Evolutionary conservation across 306 rosid species (phyloP).

Genomic region (Fagus crenata): DNA sequence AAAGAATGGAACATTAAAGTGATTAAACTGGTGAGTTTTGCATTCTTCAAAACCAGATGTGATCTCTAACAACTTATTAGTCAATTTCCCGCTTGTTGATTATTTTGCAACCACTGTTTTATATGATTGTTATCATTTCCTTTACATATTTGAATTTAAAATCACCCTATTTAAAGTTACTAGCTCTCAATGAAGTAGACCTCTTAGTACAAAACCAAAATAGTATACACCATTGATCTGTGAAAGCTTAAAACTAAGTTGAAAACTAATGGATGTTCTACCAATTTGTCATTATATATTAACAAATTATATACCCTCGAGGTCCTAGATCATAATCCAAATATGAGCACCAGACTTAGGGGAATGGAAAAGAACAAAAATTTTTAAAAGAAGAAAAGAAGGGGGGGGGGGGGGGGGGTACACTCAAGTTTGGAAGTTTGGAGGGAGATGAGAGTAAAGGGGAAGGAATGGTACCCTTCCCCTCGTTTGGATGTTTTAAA

Average conservation of each 20-base stretch:
- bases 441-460: no score
- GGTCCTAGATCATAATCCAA: no score
- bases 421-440: no score
- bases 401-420: no score
- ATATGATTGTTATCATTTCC: not conserved
- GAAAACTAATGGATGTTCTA: not conserved
- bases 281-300: no score
- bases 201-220: not conserved
- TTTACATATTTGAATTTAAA: not conserved
- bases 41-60: not conserved
- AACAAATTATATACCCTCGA: no score
- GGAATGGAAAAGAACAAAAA: no score
- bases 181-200: not conserved
- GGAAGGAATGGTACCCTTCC: no score
- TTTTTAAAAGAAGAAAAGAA: no score
- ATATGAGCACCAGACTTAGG: no score
- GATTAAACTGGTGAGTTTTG: not conserved
- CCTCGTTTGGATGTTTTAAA: no score
- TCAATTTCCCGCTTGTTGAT: not conserved
- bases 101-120: not conserved
- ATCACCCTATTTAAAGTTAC: not conserved
- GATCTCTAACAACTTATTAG: not conserved
- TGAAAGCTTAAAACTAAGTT: not conserved
- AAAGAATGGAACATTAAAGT: not conserved
- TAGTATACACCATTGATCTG: not conserved